Evolutionary conservation across 345 rosid species (phyloP).

Genomic region (Erodium maritimum): DNA sequence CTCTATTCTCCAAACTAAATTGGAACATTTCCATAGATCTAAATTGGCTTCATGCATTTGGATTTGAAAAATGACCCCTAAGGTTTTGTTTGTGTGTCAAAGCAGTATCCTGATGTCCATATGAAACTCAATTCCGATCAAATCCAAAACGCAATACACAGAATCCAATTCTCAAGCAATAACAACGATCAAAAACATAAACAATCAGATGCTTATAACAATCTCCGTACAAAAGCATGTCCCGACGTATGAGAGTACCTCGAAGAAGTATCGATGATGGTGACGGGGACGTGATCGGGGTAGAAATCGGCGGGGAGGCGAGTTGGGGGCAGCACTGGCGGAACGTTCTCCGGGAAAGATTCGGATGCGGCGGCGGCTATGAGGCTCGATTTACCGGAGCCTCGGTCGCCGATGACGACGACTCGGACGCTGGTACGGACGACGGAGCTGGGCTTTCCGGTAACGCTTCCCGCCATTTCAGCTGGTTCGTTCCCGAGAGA

Average conservation of each 20-base stretch:
- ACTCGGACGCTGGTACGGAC: constrained; percentile 23
- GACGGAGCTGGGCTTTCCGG: not conserved
- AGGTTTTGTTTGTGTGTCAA: not conserved
- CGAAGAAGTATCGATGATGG: constrained; percentile 73
- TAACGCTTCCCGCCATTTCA: not conserved
- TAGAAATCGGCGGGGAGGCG: constrained; percentile 62
- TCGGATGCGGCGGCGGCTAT: constrained; percentile 60
- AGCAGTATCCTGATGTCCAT: not conserved
- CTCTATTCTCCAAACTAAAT: constrained; percentile 52
- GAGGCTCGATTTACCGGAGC: constrained; percentile 69
- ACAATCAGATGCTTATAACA: not conserved
- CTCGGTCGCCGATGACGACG: constrained; percentile 64
- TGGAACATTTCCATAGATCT: constrained; percentile 8
- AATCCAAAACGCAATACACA: not conserved
- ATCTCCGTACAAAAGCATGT: not conserved
- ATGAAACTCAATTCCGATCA: not conserved
- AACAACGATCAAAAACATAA: not conserved
- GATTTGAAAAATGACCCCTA: not conserved
- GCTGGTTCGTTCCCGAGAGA: not conserved
- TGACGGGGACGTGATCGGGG: constrained; percentile 66
- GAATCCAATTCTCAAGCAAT: not conserved
- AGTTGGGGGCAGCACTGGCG: constrained; percentile 49
- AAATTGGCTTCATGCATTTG: not conserved
- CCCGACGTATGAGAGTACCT: constrained; percentile 21
- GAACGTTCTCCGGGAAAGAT: constrained; percentile 50